Evolutionary conservation across 2,329 filamentous ascomycete genomes (phyloP).

Genomic region (Apiospora koreana): DNA sequence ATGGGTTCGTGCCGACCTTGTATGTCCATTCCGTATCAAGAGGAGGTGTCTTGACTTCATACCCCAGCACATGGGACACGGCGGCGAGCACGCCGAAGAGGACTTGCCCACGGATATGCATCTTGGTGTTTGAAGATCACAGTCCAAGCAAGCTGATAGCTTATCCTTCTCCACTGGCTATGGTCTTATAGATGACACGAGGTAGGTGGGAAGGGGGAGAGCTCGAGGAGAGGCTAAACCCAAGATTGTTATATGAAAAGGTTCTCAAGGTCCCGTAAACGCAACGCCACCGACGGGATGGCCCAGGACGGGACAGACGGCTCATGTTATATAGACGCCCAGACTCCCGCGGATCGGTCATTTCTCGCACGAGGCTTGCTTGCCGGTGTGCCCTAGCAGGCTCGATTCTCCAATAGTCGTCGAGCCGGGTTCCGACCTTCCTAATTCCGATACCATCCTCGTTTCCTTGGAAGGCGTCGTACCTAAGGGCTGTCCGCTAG

Average conservation of each 20-base stretch:
- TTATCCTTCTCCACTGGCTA: neutral
- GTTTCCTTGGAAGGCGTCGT: neutral
- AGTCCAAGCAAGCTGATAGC: neutral
- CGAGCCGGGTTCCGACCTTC: conserved; percentile 7
- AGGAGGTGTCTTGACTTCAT: conserved; percentile 35
- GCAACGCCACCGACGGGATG: neutral
- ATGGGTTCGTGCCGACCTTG: conserved; percentile 52
- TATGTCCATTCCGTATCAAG: conserved; percentile 55
- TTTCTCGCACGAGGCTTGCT: conserved; percentile 5
- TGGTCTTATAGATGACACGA: neutral
- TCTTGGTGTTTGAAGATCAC: neutral
- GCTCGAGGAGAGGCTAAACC: neutral
- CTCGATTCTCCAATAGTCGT: neutral
- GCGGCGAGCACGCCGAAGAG: conserved; percentile 12
- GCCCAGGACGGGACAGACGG: neutral
- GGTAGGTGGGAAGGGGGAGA: neutral
- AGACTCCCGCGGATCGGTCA: neutral
- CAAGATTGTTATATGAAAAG: neutral
- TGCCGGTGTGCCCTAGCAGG: neutral
- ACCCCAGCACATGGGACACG: conserved; percentile 19
- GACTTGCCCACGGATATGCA: neutral
- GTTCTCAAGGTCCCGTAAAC: neutral
- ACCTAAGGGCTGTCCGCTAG: neutral
- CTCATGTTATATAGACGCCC: conserved; percentile 7
- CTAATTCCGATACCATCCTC: conserved; percentile 4